phyloP scores from a whole-genome alignment of 495 filamentous ascomycete species.

The Hypoxylon lienhwacheense region DNA sequence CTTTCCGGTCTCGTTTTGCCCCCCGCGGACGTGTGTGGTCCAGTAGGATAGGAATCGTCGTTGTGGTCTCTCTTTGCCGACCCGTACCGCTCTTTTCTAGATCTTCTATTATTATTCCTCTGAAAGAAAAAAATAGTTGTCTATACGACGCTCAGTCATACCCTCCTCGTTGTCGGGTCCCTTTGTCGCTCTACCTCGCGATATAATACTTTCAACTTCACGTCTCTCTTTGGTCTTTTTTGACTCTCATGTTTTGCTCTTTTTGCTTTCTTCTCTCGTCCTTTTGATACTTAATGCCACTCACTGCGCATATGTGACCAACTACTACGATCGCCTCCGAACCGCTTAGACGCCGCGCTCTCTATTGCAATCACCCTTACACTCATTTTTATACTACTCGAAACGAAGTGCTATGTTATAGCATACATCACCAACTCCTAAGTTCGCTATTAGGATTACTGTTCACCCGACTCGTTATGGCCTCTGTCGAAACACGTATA shows the following conservation, averaged over 20 bases:
- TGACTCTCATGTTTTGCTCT: slow-evolving; percentile 25
- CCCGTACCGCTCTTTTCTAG: slow-evolving; percentile 28
- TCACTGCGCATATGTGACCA: slow-evolving; percentile 35
- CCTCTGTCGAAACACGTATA: slow-evolving; percentile 25
- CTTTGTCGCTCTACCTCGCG: slow-evolving; percentile 17
- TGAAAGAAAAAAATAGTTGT: slow-evolving; percentile 21
- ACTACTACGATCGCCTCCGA: slow-evolving; percentile 14
- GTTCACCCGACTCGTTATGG: slow-evolving; percentile 27
- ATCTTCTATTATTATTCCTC: slow-evolving; percentile 24
- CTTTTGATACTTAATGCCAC: slow-evolving; percentile 28
- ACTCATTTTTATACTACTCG: slow-evolving; percentile 3
- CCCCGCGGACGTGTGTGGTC: slow-evolving; percentile 33
- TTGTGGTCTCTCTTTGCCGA: slow-evolving; percentile 33
- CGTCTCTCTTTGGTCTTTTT: slow-evolving; percentile 39
- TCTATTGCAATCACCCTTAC: slow-evolving; percentile 10
- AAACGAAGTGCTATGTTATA: slow-evolving; percentile 17
- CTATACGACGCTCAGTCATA: slow-evolving; percentile 25
- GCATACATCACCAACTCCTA: slow-evolving; percentile 8
- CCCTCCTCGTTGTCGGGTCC: slow-evolving; percentile 22
- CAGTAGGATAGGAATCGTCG: slow-evolving; percentile 33
- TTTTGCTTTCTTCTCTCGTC: slow-evolving; percentile 25
- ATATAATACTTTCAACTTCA: slow-evolving; percentile 32
- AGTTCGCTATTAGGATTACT: slow-evolving; percentile 5
- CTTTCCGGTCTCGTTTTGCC: slow-evolving; percentile 35
- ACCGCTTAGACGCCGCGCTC: slow-evolving; percentile 32